These are phyloP conservation scores for Parathielavia appendiculata DNA, from an alignment of 495 filamentous ascomycete species.

Conservation along the genomic window DNA sequence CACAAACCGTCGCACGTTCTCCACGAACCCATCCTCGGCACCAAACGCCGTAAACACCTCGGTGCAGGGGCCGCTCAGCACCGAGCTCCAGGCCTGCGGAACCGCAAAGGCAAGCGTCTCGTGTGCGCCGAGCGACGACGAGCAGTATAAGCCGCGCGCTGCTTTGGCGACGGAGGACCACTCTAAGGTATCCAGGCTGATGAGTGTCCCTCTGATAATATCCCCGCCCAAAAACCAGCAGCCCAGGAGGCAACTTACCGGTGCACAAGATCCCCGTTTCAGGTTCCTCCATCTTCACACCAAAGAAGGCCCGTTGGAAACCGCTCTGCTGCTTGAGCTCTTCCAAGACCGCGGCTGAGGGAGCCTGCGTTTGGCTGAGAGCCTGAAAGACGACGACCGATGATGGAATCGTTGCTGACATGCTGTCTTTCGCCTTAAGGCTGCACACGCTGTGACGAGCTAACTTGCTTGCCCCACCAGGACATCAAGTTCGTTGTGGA, in stretches of 20 bases:
- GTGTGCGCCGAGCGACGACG: neutral
- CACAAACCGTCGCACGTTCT: slow-evolving; percentile 15
- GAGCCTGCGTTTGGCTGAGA: neutral
- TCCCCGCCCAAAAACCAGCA: neutral
- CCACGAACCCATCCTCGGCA: slow-evolving; percentile 20
- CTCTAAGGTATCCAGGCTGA: neutral
- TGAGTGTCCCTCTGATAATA: neutral
- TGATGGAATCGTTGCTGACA: slow-evolving; percentile 4
- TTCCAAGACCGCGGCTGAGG: neutral
- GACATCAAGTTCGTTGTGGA: no score
- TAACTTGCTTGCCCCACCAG: no score
- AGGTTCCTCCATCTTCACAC: slow-evolving; percentile 20
- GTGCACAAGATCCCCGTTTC: slow-evolving; percentile 13
- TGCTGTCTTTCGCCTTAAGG: neutral
- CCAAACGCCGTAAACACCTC: slow-evolving; percentile 23
- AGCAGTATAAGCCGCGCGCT: neutral
- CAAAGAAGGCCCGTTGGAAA: slow-evolving; percentile 15
- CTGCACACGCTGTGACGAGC: neutral
- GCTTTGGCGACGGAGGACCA: slow-evolving; percentile 12
- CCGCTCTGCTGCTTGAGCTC: slow-evolving; percentile 13
- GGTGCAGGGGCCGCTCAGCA: slow-evolving; percentile 17
- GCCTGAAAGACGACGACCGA: slow-evolving; percentile 14
- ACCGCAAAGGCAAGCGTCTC: slow-evolving; percentile 8
- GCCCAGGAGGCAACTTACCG: neutral
- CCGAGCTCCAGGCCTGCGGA: neutral